Base-by-base conservation (phyloP, 1,139 yeast species). In the Casaregolazyma lundiana region DNA sequence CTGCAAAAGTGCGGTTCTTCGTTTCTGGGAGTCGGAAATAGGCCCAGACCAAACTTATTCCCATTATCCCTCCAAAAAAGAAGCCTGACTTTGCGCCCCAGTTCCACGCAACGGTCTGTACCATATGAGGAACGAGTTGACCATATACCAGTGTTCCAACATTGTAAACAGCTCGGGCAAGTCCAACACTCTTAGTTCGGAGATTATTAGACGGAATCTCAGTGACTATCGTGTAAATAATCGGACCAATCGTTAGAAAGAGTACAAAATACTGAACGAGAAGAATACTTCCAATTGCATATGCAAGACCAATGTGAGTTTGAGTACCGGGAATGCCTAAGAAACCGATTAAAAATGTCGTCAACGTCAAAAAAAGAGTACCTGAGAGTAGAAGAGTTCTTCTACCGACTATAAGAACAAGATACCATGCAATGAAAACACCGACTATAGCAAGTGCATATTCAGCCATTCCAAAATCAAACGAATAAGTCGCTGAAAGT, bases 71-170 rank as follows among this genome's bases (percentile, higher is more conserved):
- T 18, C 73, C 78, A 75, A 77, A 78, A 57, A 79, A 70, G 58
- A 77, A 76, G 1, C 78, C 83, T 6, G 79, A 68, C 60, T 78
- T 77, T 32, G 80, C 84, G 45, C 72, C 69, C 78, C 79, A 73
- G 56, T 75, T 70, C 73, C 78, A 75, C 6, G 73, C 76, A 9
- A 73, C 69, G 2, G 81, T 77, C 60, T 77, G 77, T 57, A 80
- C 68, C 80, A 79, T 73, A 57, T 77, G 74, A 13, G 84, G 83
- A 48, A 70, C 69, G 32, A 75, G 62, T 35, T 76, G 62, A 19
- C 71, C 54, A 58, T 54, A 66, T 36, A 75, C 64, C 50, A 78
- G 71, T 41, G 71, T 72, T 29, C 71, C 64, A 1, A 53, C 29
- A 18, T 53, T 52, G 63, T 75, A 75, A 35, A 71, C 56, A 57